Conservation (phyloP, 257 asterid species). For the Catharanthus roseus region DNA sequence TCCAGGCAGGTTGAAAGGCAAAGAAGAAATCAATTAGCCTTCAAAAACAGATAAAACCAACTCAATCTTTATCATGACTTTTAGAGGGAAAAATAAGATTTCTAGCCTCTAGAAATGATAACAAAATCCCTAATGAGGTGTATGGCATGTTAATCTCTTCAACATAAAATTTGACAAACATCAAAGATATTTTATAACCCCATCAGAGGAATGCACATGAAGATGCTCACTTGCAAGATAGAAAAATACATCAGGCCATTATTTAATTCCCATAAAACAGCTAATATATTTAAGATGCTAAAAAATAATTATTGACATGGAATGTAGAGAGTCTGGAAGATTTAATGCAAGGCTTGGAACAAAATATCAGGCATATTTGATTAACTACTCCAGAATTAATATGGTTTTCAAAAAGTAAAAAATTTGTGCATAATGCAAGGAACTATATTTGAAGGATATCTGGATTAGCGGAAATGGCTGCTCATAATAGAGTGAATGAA, state of each 20-base stretch:
- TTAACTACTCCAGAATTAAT: not conserved
- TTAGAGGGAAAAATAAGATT: no score
- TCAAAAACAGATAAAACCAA: not conserved
- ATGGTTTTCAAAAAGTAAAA: not conserved
- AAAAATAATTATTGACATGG: not conserved
- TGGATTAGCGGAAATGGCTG: not conserved
- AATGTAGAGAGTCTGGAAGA: not conserved
- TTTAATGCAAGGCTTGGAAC: not conserved
- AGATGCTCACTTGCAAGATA: not conserved
- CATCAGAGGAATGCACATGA: not conserved
- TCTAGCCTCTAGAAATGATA: not conserved
- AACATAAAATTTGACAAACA: not conserved
- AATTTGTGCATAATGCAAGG: not conserved
- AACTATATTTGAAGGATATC: no score
- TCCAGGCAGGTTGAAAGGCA: not conserved
- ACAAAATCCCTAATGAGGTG: not conserved
- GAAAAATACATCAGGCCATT: not conserved
- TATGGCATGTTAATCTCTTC: not conserved
- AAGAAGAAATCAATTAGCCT: not conserved
- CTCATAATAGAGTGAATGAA: not conserved
- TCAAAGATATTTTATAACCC: not conserved
- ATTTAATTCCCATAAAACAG: not conserved
- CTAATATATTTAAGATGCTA: not conserved
- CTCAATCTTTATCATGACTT: not conserved
- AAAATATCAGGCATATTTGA: not conserved